phyloP scores from a whole-genome alignment of 2,329 filamentous ascomycete species.

The Colletotrichum lupini region DNA sequence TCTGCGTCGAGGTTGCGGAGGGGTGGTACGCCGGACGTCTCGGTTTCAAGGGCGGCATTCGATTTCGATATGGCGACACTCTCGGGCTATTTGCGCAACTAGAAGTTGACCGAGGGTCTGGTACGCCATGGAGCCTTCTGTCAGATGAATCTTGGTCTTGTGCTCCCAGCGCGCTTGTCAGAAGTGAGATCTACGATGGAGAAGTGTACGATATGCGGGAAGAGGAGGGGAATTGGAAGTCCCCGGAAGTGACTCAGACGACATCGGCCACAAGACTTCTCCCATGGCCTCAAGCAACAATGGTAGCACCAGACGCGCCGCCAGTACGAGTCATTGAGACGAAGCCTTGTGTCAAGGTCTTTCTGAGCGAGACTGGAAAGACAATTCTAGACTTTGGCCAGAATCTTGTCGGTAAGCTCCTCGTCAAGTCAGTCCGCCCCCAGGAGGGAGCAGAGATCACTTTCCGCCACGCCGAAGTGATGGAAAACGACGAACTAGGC shows the following conservation, averaged over 20 bases:
- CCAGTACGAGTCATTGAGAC: not conserved
- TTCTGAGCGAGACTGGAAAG: constrained; percentile 41
- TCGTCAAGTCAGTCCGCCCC: constrained; percentile 40
- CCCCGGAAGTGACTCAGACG: not conserved
- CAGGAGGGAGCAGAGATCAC: constrained; percentile 35
- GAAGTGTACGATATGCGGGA: not conserved
- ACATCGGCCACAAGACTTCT: not conserved
- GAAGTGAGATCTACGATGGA: not conserved
- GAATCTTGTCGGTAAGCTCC: constrained; percentile 52
- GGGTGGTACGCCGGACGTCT: not conserved
- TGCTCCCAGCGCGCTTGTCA: not conserved
- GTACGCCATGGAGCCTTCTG: not conserved
- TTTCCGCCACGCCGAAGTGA: constrained; percentile 54
- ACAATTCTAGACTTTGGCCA: constrained; percentile 57
- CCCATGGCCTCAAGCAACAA: not conserved
- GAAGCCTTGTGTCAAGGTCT: not conserved
- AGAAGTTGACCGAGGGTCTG: not conserved
- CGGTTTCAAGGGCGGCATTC: not conserved
- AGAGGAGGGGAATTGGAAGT: not conserved
- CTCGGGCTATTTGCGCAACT: not conserved
- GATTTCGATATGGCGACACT: not conserved
- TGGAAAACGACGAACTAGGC: constrained; percentile 53
- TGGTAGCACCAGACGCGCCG: not conserved
- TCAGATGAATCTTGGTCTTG: not conserved
- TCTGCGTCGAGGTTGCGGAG: not conserved